Base-by-base conservation (phyloP, 2,329 filamentous ascomycete genomes). In the Colletotrichum graminicola region DNA sequence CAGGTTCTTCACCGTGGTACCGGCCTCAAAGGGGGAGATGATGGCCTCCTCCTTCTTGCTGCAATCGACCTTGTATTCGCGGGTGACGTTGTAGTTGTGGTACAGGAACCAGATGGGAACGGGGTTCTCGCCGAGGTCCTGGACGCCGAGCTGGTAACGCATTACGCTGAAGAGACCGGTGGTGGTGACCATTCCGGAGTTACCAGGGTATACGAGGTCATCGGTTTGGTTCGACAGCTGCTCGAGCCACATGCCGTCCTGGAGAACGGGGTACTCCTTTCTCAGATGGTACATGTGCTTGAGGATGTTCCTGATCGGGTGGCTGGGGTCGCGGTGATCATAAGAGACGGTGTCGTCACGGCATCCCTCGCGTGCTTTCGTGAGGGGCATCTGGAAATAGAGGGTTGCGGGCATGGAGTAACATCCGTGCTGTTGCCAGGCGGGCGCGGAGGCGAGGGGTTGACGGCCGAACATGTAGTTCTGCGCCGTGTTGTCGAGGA, bases 381-480 rank as follows among this genome's bases (percentile, higher is more conserved):
- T 85, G 36, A 90, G 80, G 0, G 89, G 89, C 81, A 88, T 88
- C 12, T 89, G 76, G 75, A 83, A 87, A 75, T 90, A 89, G 72
- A 90, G 88, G 2, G 83, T 84, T 26, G 86, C 86, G 23, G 84
- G 82, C 10, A 91, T 82, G 21, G 81, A 80, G 79, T 91, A 91
- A 76, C 90, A 92, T 5, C 90, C 90, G 75, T 92, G 90, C 54
- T 85, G 84, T 74, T 90, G 87, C 90, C 90, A 92, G 4, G 89
- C 90, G 3, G 86, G 86, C 1, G 88, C 83, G 3, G 88, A 85
- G 10, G 87, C 85, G 85, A 92, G 90, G 2, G 90, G 81, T 76
- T 89, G 87, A 74, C 90, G 86, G 26, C 90, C 90, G 76, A 89
- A 92, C 56, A 92, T 85, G 76, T 92, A 92, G 75, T 92, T 91